Conservation (phyloP, 2,329 filamentous ascomycete species). For the Xylaria sp. region DNA sequence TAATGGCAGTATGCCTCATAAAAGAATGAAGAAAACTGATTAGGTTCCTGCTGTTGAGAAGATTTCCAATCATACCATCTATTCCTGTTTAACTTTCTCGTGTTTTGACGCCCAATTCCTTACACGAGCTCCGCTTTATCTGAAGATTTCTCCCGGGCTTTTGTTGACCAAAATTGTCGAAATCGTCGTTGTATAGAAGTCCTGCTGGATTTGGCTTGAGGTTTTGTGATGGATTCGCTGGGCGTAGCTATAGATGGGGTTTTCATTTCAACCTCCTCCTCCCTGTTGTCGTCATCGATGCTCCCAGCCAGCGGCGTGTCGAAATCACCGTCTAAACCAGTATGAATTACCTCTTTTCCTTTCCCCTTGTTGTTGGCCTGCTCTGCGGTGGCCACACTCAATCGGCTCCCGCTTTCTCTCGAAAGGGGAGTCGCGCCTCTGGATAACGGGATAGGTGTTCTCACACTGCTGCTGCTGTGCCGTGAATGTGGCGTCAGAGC, state of each 20-base stretch:
- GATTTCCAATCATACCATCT: neutral
- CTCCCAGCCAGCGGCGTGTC: neutral
- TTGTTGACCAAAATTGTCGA: conserved; percentile 22
- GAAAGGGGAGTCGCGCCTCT: conserved; percentile 2
- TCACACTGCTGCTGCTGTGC: conserved; percentile 17
- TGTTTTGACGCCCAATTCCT: neutral
- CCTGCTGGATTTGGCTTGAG: conserved; percentile 16
- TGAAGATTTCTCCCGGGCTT: conserved; percentile 10
- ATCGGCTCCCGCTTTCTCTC: neutral
- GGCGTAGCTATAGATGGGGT: neutral
- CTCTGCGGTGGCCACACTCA: neutral
- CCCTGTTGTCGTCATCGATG: neutral
- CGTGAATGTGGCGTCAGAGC: conserved; percentile 16
- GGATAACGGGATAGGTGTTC: neutral
- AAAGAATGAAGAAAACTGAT: conserved; percentile 13
- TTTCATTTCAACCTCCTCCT: neutral
- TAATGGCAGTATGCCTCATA: neutral
- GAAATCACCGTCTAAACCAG: neutral
- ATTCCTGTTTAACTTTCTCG: conserved; percentile 1
- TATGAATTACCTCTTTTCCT: conserved; percentile 25
- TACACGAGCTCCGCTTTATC: conserved; percentile 25
- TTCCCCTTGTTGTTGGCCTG: conserved; percentile 27
- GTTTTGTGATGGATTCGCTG: neutral
- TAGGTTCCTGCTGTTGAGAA: conserved; percentile 15
- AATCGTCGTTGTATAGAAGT: conserved; percentile 29